Evolutionary conservation across 345 rosid genomes (phyloP).

Genomic region (Gossypioides kirkii): DNA sequence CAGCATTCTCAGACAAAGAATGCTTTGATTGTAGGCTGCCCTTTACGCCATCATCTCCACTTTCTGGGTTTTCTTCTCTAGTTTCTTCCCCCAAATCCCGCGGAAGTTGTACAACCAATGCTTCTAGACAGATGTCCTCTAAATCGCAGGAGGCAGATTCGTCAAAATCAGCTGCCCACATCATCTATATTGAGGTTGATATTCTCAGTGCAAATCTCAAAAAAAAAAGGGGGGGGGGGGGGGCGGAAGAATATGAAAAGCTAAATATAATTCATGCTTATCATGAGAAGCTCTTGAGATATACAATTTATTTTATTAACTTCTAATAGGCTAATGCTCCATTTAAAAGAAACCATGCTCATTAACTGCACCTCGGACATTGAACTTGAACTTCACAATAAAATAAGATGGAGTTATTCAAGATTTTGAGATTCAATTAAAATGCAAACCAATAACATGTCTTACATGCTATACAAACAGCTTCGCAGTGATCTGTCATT

Average conservation of each 20-base stretch:
- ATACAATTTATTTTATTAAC: background rate
- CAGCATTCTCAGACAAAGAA: slow-evolving; percentile 34
- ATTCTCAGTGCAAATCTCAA: background rate
- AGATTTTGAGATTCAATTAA: background rate
- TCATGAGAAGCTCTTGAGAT: background rate
- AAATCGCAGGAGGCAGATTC: slow-evolving; percentile 47
- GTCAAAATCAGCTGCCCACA: slow-evolving; percentile 97
- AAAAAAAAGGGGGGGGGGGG: background rate
- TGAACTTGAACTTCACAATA: background rate
- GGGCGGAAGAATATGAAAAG: background rate
- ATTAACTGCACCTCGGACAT: background rate
- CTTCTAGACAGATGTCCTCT: slow-evolving; percentile 67
- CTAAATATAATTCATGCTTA: background rate
- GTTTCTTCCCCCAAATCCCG: slow-evolving; percentile 39
- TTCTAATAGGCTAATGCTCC: background rate
- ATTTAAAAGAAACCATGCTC: background rate
- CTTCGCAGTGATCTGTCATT: background rate
- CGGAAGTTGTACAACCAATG: slow-evolving; percentile 56
- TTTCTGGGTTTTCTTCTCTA: slow-evolving; percentile 38
- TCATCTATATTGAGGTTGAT: slow-evolving; percentile 57
- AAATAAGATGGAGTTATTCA: background rate
- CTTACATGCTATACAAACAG: background rate
- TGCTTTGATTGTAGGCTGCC: slow-evolving; percentile 37
- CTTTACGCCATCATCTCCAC: slow-evolving; percentile 32
- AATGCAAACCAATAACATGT: background rate